Base-by-base conservation (phyloP, 768 basidiomycete species). In the Atractiella rhizophila region DNA sequence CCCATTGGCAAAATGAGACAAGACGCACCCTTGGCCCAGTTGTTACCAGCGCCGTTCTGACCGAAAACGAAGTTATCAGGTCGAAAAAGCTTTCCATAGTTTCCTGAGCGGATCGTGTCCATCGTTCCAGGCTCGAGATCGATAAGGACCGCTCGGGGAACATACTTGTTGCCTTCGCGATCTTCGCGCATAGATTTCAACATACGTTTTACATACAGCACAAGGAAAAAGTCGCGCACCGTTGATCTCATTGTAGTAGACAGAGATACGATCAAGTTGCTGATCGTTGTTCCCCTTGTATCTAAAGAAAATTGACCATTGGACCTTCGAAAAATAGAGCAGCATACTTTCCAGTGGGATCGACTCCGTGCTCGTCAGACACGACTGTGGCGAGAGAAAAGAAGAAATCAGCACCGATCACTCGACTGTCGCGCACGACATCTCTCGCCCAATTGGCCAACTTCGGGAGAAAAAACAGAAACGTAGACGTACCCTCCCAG, bases 11-110 rank as follows among this genome's bases (percentile, higher is more conserved):
- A 60, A 61, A 45, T 61, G 60, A 52, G n/a, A n/a, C 25, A 40
- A n/a, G n/a, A n/a, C n/a, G n/a, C 77, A 78, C 88, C 88, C 75
- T 96, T 98, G 19, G 91, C 88, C 91, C 91, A 96, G 67, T 96
- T 96, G 73, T 98, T 47, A 26, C 46, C 46, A 24, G 46, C 46
- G 61, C 74, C 83, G 16, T 42, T 45, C 63, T 96, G 88, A 42
- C 85, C 88, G 50, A 86, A 91, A 55, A 94, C 83, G 51, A 59
- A 88, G 70, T 91, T 94, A 65, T 91, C 86, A 28, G 86, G 86
- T 18, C 47, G 20, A 37, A 48, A 48, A 10, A 48, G 41, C 18
- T 35, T 30, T 24, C 46, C 46, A 31, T 34, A 48, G 13, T 39
- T 27, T 23, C 57, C 57, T 31, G 52, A 46, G 19, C 59, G 54